Conservation (phyloP, 176 grass and related monocot species). For the Phoenix roebelenii region DNA sequence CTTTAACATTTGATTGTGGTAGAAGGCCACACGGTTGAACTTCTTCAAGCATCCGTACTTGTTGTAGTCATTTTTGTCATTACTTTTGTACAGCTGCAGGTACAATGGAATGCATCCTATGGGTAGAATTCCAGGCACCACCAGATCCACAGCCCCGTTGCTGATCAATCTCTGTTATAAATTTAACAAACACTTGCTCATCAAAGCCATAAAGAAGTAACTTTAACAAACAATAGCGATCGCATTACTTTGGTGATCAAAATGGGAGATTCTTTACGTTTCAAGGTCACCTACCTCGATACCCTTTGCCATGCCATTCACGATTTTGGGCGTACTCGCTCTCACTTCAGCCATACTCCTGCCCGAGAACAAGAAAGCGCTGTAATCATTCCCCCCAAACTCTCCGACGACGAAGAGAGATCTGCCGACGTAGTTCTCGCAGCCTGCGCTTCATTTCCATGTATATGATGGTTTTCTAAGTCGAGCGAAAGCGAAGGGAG, state of each 20-base stretch:
- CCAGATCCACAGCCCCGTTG: slow-evolving; percentile 68
- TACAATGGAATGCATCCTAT: slow-evolving; percentile 84
- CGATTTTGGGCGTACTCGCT: slow-evolving; percentile 41
- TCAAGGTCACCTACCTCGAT: slow-evolving; percentile 35
- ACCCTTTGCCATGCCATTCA: slow-evolving; percentile 44
- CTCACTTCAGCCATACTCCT: slow-evolving; percentile 43
- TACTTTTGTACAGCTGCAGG: slow-evolving; percentile 49
- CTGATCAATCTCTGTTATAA: slow-evolving; percentile 56
- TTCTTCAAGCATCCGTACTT: slow-evolving; percentile 63
- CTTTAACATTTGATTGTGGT: slow-evolving; percentile 65
- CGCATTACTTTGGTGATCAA: too few relatives aligned
- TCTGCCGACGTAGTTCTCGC: slow-evolving; percentile 47
- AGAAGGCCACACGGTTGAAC: slow-evolving; percentile 53
- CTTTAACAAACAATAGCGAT: too few relatives aligned
- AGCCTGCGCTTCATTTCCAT: slow-evolving; percentile 23
- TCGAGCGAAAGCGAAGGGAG: too few relatives aligned
- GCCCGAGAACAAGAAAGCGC: slow-evolving; percentile 69
- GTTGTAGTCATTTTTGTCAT: slow-evolving; percentile 29
- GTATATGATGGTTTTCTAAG: too few relatives aligned
- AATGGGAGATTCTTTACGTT: too few relatives aligned
- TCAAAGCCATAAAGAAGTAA: too few relatives aligned
- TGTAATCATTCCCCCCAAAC: slow-evolving; percentile 96
- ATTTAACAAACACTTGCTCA: too few relatives aligned
- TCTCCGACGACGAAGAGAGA: slow-evolving; percentile 91
- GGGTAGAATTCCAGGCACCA: slow-evolving; percentile 74